Conservation (phyloP, 768 basidiomycete species). For the Rhodocollybia butyracea region DNA sequence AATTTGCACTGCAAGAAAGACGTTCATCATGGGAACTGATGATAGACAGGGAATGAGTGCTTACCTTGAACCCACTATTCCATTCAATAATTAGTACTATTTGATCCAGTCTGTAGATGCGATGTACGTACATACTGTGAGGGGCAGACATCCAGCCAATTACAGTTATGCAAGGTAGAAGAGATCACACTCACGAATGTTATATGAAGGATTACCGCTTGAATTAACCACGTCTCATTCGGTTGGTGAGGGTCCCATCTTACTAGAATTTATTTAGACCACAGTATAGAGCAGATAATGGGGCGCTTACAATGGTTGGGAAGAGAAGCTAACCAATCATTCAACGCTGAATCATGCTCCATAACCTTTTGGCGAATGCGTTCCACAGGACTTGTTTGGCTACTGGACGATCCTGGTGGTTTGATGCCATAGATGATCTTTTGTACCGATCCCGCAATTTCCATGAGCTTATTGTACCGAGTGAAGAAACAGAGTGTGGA, state of each 20-base stretch:
- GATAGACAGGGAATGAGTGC: no score
- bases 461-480: not conserved
- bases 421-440: no score
- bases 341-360: not conserved
- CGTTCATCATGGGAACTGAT: not conserved
- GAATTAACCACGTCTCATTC: not conserved
- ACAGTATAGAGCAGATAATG: not conserved
- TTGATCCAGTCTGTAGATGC: no score
- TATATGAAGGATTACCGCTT: not conserved
- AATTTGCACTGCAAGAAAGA: not conserved
- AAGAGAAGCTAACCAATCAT: not conserved
- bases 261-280: not conserved
- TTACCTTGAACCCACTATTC: slow-evolving; percentile 2
- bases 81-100: no score
- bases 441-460: slow-evolving; percentile 3
- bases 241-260: slow-evolving; percentile 1
- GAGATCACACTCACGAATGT: no score
- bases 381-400: not conserved
- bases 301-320: not conserved
- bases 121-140: no score
- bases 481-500: not conserved
- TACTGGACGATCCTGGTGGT: no score
- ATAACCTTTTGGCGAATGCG: not conserved
- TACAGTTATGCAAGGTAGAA: no score
- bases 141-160: no score